Evolutionary conservation across 2,329 filamentous ascomycete genomes (phyloP), one percentile per base, ranked within the genome.

Genomic region (Pseudopithomyces chartarum): DNA sequence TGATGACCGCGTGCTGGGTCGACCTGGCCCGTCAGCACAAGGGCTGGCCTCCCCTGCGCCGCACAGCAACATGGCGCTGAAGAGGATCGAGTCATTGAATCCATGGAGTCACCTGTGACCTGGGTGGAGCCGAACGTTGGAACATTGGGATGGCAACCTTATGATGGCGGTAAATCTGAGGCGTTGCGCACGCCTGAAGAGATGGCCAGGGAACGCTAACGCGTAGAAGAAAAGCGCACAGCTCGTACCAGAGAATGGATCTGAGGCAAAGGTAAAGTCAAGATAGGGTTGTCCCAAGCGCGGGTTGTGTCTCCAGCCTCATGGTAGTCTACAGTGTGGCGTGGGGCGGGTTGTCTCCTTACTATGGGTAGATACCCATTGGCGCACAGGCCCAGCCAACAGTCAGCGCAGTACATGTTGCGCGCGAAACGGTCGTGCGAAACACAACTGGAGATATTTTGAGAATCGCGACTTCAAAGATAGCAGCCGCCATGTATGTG

Each of bases 21-120:
- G 23, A 33, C 19, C 40, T 29, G 12, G 11, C 17, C 26, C 53
- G 46, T 55, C 53, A 55, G 53, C 53, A 51, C 50, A 51, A 55
- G 46, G 46, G 45, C 40, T 40, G 36, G 26, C 23, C 10, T 23
- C 11, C 36, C 2, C 7, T 43, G 40, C 39, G 42, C 50, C 40
- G 29, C 32, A 39, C 38, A 15, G 19, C 20, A 44, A n/a, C 34
- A 36, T 36, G 34, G 12, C n/a, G 45, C 8, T 4, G 26, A 29
- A 29, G 26, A 8, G n/a, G 26, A 8, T 36, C 11, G 34, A 13
- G n/a, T 40, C 38, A 40, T 10, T 7, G 15, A 19, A 19, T 15
- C 38, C 17, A 10, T 40, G 15, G 6, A 15, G 17, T 10, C 3
- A 40, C 34, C 34, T 5, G 38, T 2, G 3, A 17, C 38, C n/a